Conservation (phyloP, 352 stramenopile genomes). For the Pythium sukuiense region DNA sequence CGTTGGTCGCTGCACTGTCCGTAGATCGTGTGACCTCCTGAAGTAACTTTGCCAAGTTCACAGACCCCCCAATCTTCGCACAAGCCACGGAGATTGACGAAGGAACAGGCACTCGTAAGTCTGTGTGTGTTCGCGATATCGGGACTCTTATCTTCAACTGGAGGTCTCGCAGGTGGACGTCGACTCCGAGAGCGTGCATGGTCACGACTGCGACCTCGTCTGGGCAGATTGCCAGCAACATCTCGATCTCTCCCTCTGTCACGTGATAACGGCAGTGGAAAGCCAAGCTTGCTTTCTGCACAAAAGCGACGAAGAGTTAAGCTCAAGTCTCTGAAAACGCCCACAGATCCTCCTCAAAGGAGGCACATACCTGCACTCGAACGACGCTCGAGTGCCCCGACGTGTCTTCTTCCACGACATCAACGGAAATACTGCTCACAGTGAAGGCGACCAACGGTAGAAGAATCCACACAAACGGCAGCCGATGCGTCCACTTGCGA, state of each 20-base stretch:
- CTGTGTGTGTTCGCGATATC: conserved; percentile 3
- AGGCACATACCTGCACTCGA: background rate
- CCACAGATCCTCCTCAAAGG: background rate
- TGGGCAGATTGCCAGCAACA: conserved; percentile 7
- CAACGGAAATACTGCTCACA: conserved; percentile 33
- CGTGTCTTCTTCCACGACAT: conserved; percentile 30
- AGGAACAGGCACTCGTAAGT: conserved; percentile 16
- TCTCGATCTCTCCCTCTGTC: conserved; percentile 4
- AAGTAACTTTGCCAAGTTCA: conserved; percentile 8
- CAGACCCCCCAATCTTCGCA: conserved; percentile 1
- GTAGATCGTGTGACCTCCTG: background rate
- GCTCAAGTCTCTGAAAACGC: too few species aligned
- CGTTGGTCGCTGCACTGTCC: background rate
- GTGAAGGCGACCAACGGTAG: conserved; percentile 36
- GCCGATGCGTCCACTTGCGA: conserved; percentile 41
- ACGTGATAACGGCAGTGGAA: background rate
- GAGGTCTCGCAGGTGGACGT: background rate
- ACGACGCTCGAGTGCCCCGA: background rate
- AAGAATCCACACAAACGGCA: conserved; percentile 38
- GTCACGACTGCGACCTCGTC: background rate
- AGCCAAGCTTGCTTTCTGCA: background rate
- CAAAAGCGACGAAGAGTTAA: background rate
- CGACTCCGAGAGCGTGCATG: background rate
- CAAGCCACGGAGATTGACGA: conserved; percentile 5
- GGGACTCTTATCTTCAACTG: conserved; percentile 4